These are phyloP conservation scores for Scenedesmus sp. DNA, from an alignment of 163 green algal genomes.

Conservation along the genomic window DNA sequence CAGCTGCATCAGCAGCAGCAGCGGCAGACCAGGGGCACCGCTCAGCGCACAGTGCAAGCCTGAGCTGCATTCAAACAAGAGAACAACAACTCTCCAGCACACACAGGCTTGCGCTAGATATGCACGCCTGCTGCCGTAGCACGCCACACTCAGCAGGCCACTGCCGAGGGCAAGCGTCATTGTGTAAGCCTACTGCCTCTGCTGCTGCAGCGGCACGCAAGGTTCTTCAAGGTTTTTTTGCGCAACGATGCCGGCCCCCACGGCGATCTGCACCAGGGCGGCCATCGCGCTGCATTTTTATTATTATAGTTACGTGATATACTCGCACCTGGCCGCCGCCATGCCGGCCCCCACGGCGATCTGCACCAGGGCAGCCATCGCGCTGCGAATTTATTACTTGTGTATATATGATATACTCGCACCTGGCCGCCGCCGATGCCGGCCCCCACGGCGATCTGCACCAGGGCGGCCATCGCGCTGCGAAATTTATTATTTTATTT, in stretches of 20 bases:
- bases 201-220: too few relatives aligned
- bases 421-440: neutral
- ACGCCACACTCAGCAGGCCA: too few relatives aligned
- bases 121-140: too few relatives aligned
- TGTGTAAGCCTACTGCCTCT: too few relatives aligned
- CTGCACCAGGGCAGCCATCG: neutral
- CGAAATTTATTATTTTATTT: too few relatives aligned
- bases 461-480: constrained; percentile 3
- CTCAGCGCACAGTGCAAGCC: neutral
- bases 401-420: neutral
- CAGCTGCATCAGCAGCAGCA: constrained; percentile 49
- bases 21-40: neutral
- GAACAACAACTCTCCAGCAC: too few relatives aligned
- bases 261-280: neutral
- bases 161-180: too few relatives aligned
- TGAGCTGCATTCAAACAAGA: neutral
- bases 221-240: too few relatives aligned
- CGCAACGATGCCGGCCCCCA: constrained; percentile 73
- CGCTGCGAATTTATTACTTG: too few relatives aligned
- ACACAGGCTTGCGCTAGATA: too few relatives aligned
- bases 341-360: neutral
- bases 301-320: neutral
- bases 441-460: neutral
- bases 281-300: constrained; percentile 22
- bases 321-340: neutral